Evolutionary conservation across 2,329 filamentous ascomycete species (phyloP).

Genomic region (Fusarium pseudograminearum): DNA sequence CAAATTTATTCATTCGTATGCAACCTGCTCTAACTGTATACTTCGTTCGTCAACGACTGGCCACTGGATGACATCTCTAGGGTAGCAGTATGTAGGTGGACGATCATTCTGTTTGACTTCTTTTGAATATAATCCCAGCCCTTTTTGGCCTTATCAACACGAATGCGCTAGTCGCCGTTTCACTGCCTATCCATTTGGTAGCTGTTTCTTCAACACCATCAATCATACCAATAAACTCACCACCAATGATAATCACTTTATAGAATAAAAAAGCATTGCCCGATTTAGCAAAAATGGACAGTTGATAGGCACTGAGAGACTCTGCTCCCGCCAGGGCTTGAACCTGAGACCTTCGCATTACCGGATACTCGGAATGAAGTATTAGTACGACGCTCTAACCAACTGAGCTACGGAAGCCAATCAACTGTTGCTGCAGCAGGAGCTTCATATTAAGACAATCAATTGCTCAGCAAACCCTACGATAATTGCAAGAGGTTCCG

Average conservation of each 20-base stretch:
- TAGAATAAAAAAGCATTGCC: background rate
- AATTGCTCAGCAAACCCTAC: background rate
- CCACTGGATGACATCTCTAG: background rate
- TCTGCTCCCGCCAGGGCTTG: conserved; percentile 48
- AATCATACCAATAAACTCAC: background rate
- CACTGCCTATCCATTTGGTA: background rate
- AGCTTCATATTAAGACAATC: background rate
- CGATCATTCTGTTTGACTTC: background rate
- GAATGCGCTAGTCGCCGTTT: background rate
- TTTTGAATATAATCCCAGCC: background rate
- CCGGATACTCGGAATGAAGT: conserved; percentile 38
- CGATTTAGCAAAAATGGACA: conserved; percentile 25
- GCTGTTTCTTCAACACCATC: background rate
- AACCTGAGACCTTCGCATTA: conserved; percentile 48
- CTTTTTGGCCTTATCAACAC: background rate
- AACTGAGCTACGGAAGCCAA: conserved; percentile 49
- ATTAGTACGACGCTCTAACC: conserved; percentile 50
- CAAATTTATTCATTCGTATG: background rate
- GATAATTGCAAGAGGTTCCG: conserved; percentile 3
- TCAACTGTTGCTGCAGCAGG: conserved; percentile 13
- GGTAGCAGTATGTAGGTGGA: background rate
- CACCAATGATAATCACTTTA: background rate
- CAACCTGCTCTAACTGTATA: background rate
- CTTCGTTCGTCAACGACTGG: background rate
- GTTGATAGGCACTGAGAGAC: conserved; percentile 34